A percentile compares a stretch with the other conserved stretches of the same genome.
phyloP scores from a whole-genome alignment of 2,329 filamentous ascomycete genomes.

The Whalleya microplaca region DNA sequence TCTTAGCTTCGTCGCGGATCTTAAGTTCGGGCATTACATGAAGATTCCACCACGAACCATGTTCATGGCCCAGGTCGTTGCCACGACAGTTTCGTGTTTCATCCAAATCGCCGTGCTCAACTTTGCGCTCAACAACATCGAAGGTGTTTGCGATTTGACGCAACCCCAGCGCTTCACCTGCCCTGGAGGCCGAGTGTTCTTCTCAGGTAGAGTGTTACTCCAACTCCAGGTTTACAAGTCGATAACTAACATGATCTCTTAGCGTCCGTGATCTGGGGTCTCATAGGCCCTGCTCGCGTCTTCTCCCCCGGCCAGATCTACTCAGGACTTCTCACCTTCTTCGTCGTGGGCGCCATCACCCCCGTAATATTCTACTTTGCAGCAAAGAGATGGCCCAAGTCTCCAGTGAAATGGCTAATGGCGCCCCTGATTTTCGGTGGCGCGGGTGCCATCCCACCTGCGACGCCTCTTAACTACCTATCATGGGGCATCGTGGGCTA shows the following conservation, averaged over 20 bases:
- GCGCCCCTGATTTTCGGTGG: conserved; percentile 67
- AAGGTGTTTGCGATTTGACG: conserved; percentile 62
- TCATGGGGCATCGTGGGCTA: conserved; percentile 74
- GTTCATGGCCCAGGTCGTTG: conserved; percentile 68
- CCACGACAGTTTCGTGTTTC: conserved; percentile 68
- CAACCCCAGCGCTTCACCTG: conserved; percentile 65
- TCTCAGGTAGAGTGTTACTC: conserved; percentile 50
- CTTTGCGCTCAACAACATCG: conserved; percentile 62
- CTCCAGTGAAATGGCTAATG: conserved; percentile 57
- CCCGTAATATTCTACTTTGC: conserved; percentile 57
- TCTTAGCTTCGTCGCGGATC: conserved; percentile 65
- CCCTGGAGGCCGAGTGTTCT: conserved; percentile 66
- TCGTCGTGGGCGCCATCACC: conserved; percentile 56
- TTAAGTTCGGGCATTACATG: conserved; percentile 77
- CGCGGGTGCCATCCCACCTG: conserved; percentile 61
- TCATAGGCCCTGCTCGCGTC: conserved; percentile 65
- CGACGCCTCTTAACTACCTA: conserved; percentile 74
- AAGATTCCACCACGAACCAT: conserved; percentile 69
- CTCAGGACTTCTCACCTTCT: conserved; percentile 62
- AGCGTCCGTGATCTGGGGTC: conserved; percentile 70
- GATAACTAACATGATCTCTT: conserved; percentile 2
- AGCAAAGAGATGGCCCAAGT: conserved; percentile 54
- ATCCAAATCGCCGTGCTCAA: conserved; percentile 69
- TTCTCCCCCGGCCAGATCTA: conserved; percentile 68
- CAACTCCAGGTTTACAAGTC: not conserved